These are phyloP conservation scores for Metschnikowia drakensbergensis DNA, from an alignment of 805 yeast genomes.

Conservation along the genomic window DNA sequence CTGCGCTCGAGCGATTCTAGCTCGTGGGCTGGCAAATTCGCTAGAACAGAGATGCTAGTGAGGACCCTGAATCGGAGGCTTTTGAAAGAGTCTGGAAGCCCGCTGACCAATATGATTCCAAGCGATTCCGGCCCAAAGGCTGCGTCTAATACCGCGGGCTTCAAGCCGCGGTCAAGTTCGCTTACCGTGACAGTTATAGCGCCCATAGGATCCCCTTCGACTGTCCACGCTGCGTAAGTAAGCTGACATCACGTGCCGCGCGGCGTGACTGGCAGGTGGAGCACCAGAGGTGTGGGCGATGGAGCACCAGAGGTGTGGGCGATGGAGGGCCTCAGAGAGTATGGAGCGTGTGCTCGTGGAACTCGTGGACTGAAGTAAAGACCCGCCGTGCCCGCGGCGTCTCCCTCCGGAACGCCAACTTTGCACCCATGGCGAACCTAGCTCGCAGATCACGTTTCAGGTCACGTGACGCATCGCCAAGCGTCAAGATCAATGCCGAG, in stretches of 20 bases:
- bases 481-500: conserved; percentile 28
- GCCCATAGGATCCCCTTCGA: conserved; percentile 5
- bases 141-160: conserved; percentile 26
- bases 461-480: background rate
- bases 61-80: conserved; percentile 43
- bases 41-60: conserved; percentile 39
- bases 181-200: conserved; percentile 30
- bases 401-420: background rate
- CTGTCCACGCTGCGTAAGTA: background rate
- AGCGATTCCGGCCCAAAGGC: conserved; percentile 57
- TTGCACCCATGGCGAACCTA: background rate
- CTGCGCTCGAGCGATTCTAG: conserved; percentile 42
- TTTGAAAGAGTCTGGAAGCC: conserved; percentile 36
- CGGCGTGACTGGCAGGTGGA: too few relatives aligned
- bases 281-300: too few relatives aligned
- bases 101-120: conserved; percentile 49
- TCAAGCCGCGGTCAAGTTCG: conserved; percentile 30
- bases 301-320: too few relatives aligned
- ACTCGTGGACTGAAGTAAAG: background rate
- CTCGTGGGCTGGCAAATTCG: conserved; percentile 32
- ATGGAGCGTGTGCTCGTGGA: background rate
- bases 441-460: too few relatives aligned
- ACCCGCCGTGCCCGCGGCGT: background rate
- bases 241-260: background rate
- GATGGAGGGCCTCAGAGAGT: background rate